Conservation (phyloP, 495 filamentous ascomycete species). For the Cercophora samala region DNA sequence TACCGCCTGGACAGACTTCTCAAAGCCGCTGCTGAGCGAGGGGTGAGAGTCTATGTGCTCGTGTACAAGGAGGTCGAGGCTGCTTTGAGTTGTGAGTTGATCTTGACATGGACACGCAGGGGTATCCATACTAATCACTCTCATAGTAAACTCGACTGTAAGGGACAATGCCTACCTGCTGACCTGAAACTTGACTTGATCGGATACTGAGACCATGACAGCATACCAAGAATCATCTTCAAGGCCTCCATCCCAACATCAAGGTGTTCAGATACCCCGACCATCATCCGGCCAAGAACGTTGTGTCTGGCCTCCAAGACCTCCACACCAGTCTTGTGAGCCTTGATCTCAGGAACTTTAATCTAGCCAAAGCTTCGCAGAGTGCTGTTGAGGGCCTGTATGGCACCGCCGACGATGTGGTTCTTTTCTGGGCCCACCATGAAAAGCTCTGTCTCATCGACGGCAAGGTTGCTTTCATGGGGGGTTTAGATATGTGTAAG, state of each 20-base stretch:
- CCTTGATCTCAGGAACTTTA: conserved; percentile 45
- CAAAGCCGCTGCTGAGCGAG: conserved; percentile 78
- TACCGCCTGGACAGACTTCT: conserved; percentile 92
- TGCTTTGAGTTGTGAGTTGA: conserved; percentile 74
- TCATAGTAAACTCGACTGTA: conserved; percentile 62
- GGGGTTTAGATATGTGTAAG: conserved; percentile 65
- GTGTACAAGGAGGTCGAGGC: conserved; percentile 95
- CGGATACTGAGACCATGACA: conserved; percentile 19
- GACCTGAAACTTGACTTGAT: neutral
- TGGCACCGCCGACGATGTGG: conserved; percentile 70
- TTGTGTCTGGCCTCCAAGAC: conserved; percentile 39
- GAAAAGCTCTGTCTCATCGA: conserved; percentile 91
- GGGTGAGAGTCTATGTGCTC: conserved; percentile 83
- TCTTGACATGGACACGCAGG: conserved; percentile 9
- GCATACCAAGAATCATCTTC: conserved; percentile 82
- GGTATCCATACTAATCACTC: neutral
- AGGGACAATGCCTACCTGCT: neutral
- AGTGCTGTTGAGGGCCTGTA: conserved; percentile 74
- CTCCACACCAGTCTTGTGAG: conserved; percentile 38
- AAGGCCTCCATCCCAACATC: conserved; percentile 80
- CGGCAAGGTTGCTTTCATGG: conserved; percentile 83
- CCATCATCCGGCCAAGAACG: conserved; percentile 66
- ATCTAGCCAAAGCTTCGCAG: conserved; percentile 56
- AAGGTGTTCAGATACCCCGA: conserved; percentile 90
- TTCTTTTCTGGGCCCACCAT: conserved; percentile 94